Percentiles rank a stretch among this genome's conserved stretches.
These are phyloP conservation scores for Ganoderma lucidum DNA, from an alignment of 1,284 basidiomycete genomes.

Conservation along the genomic window DNA sequence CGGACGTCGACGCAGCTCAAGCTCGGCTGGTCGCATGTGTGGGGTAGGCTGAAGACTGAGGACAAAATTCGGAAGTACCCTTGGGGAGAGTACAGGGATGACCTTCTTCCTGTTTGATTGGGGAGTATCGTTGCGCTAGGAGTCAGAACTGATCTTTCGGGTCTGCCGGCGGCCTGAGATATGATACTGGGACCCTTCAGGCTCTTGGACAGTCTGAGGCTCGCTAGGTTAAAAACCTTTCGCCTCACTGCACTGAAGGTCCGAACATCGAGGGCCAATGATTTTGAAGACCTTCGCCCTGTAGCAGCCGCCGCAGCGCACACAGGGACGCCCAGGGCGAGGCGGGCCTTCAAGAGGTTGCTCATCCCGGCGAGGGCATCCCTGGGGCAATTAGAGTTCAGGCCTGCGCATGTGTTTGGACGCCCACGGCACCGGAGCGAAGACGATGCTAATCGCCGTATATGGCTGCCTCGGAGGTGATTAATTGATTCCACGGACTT, in stretches of 20 bases:
- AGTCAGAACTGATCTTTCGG: background rate
- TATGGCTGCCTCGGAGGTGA: background rate
- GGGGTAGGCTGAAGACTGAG: constrained; percentile 28
- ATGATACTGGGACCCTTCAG: constrained; percentile 24
- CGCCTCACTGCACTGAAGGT: background rate
- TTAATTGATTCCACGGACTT: background rate
- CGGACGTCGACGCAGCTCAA: constrained; percentile 23
- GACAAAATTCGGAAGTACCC: constrained; percentile 23
- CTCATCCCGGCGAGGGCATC: background rate
- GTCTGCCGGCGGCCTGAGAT: constrained; percentile 1
- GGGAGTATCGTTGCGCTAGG: background rate
- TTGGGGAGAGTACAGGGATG: background rate
- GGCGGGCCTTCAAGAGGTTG: background rate
- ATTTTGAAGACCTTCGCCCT: background rate
- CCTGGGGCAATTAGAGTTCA: background rate
- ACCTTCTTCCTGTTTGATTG: background rate
- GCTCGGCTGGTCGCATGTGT: constrained; percentile 26
- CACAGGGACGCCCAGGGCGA: background rate
- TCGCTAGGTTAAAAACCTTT: background rate
- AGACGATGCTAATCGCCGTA: background rate
- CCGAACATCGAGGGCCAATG: background rate
- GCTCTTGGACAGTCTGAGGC: constrained; percentile 11
- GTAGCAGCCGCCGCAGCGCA: background rate
- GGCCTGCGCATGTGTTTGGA: background rate
- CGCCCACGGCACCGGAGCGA: background rate